Percentiles rank a stretch among this genome's conserved stretches.
Evolutionary conservation across 768 basidiomycete species (phyloP).

Genomic region (Imleria badia): DNA sequence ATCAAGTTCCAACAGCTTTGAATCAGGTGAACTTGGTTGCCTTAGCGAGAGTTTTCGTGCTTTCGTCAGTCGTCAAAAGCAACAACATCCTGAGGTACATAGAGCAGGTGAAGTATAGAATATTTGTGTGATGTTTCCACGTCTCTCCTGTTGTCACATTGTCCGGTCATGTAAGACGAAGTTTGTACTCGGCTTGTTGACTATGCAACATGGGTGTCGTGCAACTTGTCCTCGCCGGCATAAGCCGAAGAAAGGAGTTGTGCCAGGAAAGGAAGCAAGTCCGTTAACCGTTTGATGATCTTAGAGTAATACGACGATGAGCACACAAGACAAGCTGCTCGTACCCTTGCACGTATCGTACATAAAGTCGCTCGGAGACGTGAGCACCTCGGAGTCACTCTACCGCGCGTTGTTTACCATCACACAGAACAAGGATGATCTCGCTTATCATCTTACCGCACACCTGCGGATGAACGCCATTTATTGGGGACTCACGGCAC

Average conservation of each 20-base stretch:
- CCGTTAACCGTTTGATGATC: background rate
- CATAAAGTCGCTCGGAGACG: slow-evolving; percentile 73
- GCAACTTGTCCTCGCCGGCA: background rate
- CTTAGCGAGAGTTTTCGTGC: too few relatives aligned
- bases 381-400: slow-evolving; percentile 25
- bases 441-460: slow-evolving; percentile 85
- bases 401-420: background rate
- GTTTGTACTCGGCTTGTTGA: too few relatives aligned
- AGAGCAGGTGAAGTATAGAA: too few relatives aligned
- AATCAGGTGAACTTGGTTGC: too few relatives aligned
- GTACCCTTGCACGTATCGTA: slow-evolving; percentile 68
- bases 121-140: too few relatives aligned
- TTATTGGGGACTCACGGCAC: slow-evolving; percentile 93
- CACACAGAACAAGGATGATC: slow-evolving; percentile 74
- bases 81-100: too few relatives aligned
- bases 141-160: too few relatives aligned
- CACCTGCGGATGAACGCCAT: slow-evolving; percentile 95
- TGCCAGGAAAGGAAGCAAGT: background rate
- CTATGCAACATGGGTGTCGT: too few relatives aligned
- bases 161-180: too few relatives aligned
- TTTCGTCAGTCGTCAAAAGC: too few relatives aligned
- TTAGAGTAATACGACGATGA: slow-evolving; percentile 10
- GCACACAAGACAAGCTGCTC: slow-evolving; percentile 31
- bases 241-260: slow-evolving; percentile 4
- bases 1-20: too few relatives aligned